phyloP scores from a whole-genome alignment of 2,329 filamentous ascomycete species.

The Tolypocladium capitatum region DNA sequence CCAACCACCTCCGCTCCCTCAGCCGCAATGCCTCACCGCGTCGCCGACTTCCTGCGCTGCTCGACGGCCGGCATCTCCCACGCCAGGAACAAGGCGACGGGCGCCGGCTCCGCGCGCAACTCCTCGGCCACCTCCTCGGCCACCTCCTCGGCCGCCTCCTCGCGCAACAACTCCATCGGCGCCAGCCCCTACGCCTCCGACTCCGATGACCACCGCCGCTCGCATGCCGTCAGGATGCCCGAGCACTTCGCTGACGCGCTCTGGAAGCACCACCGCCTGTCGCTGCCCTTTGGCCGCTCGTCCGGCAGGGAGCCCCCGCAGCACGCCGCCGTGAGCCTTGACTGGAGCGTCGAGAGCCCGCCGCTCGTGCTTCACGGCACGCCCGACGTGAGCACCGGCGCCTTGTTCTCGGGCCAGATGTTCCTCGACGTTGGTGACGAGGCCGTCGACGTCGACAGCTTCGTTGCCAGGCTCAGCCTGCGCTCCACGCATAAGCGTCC shows the following conservation, averaged over 20 bases:
- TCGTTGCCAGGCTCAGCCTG: constrained; percentile 59
- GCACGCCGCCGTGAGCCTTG: constrained; percentile 29
- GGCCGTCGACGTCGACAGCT: constrained; percentile 52
- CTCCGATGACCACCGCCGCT: constrained; percentile 16
- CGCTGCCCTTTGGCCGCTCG: constrained; percentile 23
- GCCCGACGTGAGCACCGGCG: constrained; percentile 63
- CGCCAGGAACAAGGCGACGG: constrained; percentile 25
- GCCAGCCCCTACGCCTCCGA: constrained; percentile 22
- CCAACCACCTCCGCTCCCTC: background rate
- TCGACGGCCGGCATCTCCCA: constrained; percentile 41
- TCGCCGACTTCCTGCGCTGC: constrained; percentile 42
- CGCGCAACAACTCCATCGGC: constrained; percentile 15
- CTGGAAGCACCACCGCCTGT: constrained; percentile 28
- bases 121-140: constrained; percentile 15
- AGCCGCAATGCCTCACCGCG: constrained; percentile 41
- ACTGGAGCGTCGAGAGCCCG: constrained; percentile 66
- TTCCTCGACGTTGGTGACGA: constrained; percentile 59
- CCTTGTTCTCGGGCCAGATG: constrained; percentile 73
- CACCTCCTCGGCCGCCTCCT: constrained; percentile 15
- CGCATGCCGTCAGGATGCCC: constrained; percentile 22
- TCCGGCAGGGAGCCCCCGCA: constrained; percentile 18
- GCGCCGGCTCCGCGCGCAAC: constrained; percentile 15
- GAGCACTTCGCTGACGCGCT: constrained; percentile 21
- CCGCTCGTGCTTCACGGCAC: constrained; percentile 74
- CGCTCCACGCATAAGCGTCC: constrained; percentile 69